Evolutionary conservation across 345 rosid species (phyloP), one percentile per base, ranked within the genome.

Genomic region (Moricandia arvensis): DNA sequence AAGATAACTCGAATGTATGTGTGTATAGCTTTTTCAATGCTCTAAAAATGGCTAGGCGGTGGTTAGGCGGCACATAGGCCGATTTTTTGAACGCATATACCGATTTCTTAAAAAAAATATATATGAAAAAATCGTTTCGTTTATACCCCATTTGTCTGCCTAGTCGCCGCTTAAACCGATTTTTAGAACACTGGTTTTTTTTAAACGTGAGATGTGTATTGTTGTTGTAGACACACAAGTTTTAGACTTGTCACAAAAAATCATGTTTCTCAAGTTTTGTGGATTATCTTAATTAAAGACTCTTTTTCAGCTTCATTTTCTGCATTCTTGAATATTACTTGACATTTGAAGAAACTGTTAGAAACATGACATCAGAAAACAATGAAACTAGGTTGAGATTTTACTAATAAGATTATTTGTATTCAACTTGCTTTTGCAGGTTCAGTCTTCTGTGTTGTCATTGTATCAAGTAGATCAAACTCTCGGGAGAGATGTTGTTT

Each of bases 381-480:
- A 45, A 4, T 64, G 5, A 24, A 67, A 57, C 37, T 47, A 29
- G n/a, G 60, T 16, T 33, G n/a, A 47, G 18, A 59, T 47, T 47
- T 66, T 45, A 34, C 5, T 75, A 4, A n/a, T 41, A 26, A 51
- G 53, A 45, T 29, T 0, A 21, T 21, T 10, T 63, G 64, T 43
- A 4, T 21, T 43, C 33, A 18, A 30, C 12, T 64, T 37, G 21
- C 33, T 63, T 4, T 61, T 35, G 63, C 74, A 75, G 79, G 79
- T 43, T 21, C 16, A 34, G 1, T 41, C 71, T 10, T 21, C 16
- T 21, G 57, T 69, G 51, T 57, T 76, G 38, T 18, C 75, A 55
- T 63, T 70, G 75, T 33, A 70, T 63, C 80, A 70, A n/a, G 75
- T 55, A 43, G 75, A 77, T 63, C 60, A 70, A 71, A 71, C 57